phyloP scores from a whole-genome alignment of 2,329 filamentous ascomycete species.

The Cercospora janseana region DNA sequence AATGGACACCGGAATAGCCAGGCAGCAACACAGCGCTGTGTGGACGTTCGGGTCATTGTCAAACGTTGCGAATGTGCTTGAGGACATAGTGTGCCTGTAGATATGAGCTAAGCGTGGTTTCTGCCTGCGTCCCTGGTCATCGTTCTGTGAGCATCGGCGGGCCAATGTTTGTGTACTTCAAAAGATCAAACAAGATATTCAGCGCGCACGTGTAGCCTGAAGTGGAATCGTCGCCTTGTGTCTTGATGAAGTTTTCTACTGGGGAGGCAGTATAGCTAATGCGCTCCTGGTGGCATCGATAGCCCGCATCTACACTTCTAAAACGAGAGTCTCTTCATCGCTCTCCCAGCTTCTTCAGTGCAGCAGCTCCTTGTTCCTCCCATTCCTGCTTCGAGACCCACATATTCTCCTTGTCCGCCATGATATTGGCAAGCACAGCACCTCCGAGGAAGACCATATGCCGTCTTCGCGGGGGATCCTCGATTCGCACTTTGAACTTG shows the following conservation, averaged over 20 bases:
- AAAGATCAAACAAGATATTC: too few relatives aligned
- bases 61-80: not conserved
- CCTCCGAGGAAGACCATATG: slow-evolving; percentile 99
- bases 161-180: too few relatives aligned
- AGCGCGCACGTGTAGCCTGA: too few relatives aligned
- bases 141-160: too few relatives aligned
- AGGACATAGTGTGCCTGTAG: slow-evolving; percentile 1
- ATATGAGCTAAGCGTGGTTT: slow-evolving; percentile 1
- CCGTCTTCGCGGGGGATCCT: slow-evolving; percentile 89
- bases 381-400: slow-evolving; percentile 98
- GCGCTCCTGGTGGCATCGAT: not conserved
- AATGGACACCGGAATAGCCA: not conserved
- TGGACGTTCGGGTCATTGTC: not conserved
- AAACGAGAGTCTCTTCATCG: slow-evolving; percentile 52
- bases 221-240: too few relatives aligned
- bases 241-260: too few relatives aligned
- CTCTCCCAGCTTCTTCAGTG: slow-evolving; percentile 88
- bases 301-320: not conserved
- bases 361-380: slow-evolving; percentile 83
- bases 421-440: slow-evolving; percentile 95
- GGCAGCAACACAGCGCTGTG: not conserved
- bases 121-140: not conserved
- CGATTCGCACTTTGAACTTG: slow-evolving; percentile 99
- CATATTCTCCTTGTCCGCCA: slow-evolving; percentile 98
- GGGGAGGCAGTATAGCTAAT: too few relatives aligned